These are phyloP conservation scores for Schizosaccharomyces octosporus DNA, from an alignment of 805 yeast species.

Conservation along the genomic window DNA sequence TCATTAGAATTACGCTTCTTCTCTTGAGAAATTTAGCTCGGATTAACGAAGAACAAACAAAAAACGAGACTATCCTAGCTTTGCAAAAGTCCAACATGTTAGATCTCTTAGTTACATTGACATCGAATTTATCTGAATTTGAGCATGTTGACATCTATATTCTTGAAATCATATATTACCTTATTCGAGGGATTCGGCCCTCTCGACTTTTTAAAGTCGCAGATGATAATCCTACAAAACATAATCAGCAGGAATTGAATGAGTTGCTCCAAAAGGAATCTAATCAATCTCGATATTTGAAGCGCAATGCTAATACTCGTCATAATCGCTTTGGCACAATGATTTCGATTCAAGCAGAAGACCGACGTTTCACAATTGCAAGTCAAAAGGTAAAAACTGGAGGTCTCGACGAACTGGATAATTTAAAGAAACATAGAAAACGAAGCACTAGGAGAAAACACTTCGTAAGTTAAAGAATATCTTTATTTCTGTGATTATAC, in stretches of 20 bases:
- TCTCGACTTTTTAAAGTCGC: conserved; percentile 10
- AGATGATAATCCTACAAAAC: too few species aligned
- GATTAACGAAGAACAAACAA: conserved; percentile 40
- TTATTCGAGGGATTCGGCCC: conserved; percentile 32
- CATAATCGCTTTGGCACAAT: conserved; percentile 84
- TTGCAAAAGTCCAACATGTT: conserved; percentile 53
- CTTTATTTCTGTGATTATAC: too few species aligned
- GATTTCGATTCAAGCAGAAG: conserved; percentile 32
- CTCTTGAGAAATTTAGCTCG: conserved; percentile 56
- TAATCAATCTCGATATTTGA: conserved; percentile 23
- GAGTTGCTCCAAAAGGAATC: conserved; percentile 38
- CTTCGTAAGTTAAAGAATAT: not conserved
- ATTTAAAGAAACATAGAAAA: conserved; percentile 36
- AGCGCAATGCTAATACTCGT: conserved; percentile 33
- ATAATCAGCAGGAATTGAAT: conserved; percentile 9
- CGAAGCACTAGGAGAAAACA: not conserved
- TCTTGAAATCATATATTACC: conserved; percentile 42
- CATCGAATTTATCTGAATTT: conserved; percentile 36
- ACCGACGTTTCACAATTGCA: conserved; percentile 36
- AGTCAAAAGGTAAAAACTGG: conserved; percentile 39
- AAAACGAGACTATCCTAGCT: conserved; percentile 30
- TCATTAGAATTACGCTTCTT: conserved; percentile 44
- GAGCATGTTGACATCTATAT: conserved; percentile 37
- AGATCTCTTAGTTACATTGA: conserved; percentile 42
- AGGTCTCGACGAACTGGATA: conserved; percentile 40